Base-by-base conservation (phyloP, 2,329 filamentous ascomycete genomes). In the Aspergillus sp. region DNA sequence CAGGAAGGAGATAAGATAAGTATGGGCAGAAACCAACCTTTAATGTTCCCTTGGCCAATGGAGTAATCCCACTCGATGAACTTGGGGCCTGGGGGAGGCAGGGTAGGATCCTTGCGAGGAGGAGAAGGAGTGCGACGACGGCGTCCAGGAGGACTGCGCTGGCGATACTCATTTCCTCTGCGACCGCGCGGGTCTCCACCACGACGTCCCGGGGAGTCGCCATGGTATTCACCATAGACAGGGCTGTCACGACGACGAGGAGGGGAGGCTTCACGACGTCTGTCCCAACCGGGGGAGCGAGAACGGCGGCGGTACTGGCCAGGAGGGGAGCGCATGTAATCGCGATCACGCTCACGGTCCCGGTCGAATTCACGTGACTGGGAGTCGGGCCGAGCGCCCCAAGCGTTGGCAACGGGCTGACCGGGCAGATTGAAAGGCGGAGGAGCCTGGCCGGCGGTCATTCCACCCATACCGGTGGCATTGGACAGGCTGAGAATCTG, bases 101-200 rank as follows among this genome's bases (percentile, higher is more conserved):
- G 68, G 48, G 69, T 66, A 25, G 70, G 69, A 54, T 80, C 77
- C 65, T 77, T 75, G 64, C 78, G 78, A 62, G 79, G 73, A 61
- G 86, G 85, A 63, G 82, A 85, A 59, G 87, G 83, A 71, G 89
- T 89, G 66, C 84, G 85, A 61, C 85, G 87, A 69, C 87, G 86
- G 64, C 89, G 88, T 59, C 87, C 85, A 58, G 86, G 83, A 49
- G 93, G 92, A 70, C 91, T 96, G 72, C 95, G 91, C 74, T 97
- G 92, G 65, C 94, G 91, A 79, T 96, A 97, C 41, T 92, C 81
- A 66, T 78, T 78, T 58, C 80, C 77, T 58, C 82, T 78, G 72
- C 81, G 79, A 61, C 80, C 79, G 65, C 81, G 80, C 47, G 84
- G 83, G 64, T 87, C 85, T 60, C 82, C 81, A 55, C 83, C 83